Evolutionary conservation across 1,139 yeast genomes (phyloP).

Genomic region (Suhomyces terraborum): DNA sequence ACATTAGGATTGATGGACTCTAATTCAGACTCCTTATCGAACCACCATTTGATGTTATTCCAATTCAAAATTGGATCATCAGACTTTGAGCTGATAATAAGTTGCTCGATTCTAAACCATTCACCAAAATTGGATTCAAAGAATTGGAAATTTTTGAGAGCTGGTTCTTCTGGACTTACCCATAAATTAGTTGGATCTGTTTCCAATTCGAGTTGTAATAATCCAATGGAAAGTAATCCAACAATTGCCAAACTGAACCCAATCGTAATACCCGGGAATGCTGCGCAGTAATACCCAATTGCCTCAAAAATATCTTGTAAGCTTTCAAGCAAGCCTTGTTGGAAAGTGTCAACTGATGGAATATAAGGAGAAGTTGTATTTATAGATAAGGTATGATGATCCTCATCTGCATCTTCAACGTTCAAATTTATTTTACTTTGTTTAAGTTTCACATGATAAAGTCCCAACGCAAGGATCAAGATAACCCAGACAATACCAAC

Average conservation of each 20-base stretch:
- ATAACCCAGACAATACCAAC: conserved; percentile 54
- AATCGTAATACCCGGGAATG: conserved; percentile 59
- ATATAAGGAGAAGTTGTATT: conserved; percentile 1
- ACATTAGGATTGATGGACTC: conserved; percentile 27
- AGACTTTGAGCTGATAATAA: conserved; percentile 70
- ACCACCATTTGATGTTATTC: conserved; percentile 85
- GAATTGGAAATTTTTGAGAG: conserved; percentile 64
- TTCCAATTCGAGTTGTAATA: conserved; percentile 60
- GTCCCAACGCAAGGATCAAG: conserved; percentile 38
- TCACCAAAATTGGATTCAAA: conserved; percentile 88
- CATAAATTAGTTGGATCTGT: conserved; percentile 80
- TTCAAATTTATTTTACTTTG: conserved; percentile 1
- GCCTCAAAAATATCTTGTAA: conserved; percentile 41
- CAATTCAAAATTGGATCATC: conserved; percentile 63
- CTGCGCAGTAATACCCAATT: conserved; percentile 57
- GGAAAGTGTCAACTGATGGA: not conserved
- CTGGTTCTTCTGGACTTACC: conserved; percentile 84
- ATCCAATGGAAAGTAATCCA: conserved; percentile 53
- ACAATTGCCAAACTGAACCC: conserved; percentile 46
- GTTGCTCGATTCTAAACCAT: conserved; percentile 85
- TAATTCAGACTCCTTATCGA: conserved; percentile 66
- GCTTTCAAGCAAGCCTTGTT: conserved; percentile 16
- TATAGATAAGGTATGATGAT: conserved; percentile 1
- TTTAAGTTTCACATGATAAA: conserved; percentile 37
- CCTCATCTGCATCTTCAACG: not conserved